Base-by-base conservation (phyloP, 2,329 filamentous ascomycete species). In the Ophiostoma sp. region DNA sequence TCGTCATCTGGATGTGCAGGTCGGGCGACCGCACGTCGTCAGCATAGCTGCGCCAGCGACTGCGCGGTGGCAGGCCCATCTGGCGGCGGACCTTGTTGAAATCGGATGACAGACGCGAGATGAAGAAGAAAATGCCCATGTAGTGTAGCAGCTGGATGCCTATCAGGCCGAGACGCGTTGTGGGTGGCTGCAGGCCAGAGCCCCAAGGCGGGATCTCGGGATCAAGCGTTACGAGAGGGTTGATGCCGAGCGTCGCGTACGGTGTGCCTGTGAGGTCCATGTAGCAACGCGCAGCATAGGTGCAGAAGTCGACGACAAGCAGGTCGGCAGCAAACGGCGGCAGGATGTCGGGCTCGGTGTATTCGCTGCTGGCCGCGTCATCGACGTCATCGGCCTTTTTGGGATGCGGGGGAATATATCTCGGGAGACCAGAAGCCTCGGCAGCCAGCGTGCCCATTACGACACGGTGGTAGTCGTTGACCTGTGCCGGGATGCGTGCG, bases 171-270 rank as follows among this genome's bases (percentile, higher is more conserved):
- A 75, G 27, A 52, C 69, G 70, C 3, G 75, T 75, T 0, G 71
- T 71, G 5, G 77, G 73, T 11, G 77, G 78, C 42, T 72, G 71
- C 60, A 47, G 27, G 11, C 70, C 70, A 2, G 72, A 68, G 1
- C 78, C 78, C 3, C 77, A 78, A 6, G 74, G 75, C 2, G 76
- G 74, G 5, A 76, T 71, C 64, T 79, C 78, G 44, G 70, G 70
- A 58, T 70, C 69, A 3, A 69, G 62, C 6, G 70, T 72, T 3
- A 72, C 71, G n/a, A 79, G 74, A 1, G 78, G 78, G 45, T 79
- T 78, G 2, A 80, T 77, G 3, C 78, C 78, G 9, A 80, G 71
- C 0, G 78, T 80, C 3, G 77, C 78, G 68, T 78, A 80, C 0
- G 70, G 71, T 7, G 78, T 70, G 38, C 71, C 71, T 1, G 71